phyloP scores from a whole-genome alignment of 495 filamentous ascomycete species.

The Bacidia rubella region DNA sequence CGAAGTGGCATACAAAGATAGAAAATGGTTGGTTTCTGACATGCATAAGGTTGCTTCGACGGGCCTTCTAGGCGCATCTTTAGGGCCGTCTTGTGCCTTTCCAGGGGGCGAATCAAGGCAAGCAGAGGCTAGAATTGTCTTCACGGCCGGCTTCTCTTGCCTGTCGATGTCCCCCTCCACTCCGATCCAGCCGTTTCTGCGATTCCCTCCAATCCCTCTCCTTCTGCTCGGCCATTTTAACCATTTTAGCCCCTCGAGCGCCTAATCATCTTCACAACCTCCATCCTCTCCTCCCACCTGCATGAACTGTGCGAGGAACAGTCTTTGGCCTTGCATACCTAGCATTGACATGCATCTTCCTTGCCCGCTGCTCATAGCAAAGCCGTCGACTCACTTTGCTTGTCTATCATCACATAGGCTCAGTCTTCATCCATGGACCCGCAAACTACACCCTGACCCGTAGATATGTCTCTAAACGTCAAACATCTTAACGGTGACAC shows the following conservation, averaged over 20 bases:
- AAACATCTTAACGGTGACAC: conserved; percentile 57
- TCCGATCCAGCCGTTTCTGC: no score
- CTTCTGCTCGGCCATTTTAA: background rate
- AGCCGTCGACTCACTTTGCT: no score
- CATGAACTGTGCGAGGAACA: no score
- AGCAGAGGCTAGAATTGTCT: conserved; percentile 1
- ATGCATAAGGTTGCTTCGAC: background rate
- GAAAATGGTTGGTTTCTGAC: background rate
- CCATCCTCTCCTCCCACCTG: background rate
- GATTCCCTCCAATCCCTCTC: no score
- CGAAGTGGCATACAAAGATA: background rate
- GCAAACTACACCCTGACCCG: no score
- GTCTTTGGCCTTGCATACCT: no score
- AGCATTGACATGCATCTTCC: no score
- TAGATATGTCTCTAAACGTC: conserved; percentile 55
- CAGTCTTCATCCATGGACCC: no score
- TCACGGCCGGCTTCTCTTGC: background rate
- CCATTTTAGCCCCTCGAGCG: background rate
- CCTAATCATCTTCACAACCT: background rate
- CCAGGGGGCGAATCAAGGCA: background rate
- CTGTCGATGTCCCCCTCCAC: no score
- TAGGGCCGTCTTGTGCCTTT: background rate
- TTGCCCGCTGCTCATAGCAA: no score
- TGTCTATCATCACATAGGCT: no score
- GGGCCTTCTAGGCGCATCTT: background rate